Evolutionary conservation across 495 filamentous ascomycete genomes (phyloP), one percentile per base, ranked within the genome.

Genomic region (Tuber umbilicatum): DNA sequence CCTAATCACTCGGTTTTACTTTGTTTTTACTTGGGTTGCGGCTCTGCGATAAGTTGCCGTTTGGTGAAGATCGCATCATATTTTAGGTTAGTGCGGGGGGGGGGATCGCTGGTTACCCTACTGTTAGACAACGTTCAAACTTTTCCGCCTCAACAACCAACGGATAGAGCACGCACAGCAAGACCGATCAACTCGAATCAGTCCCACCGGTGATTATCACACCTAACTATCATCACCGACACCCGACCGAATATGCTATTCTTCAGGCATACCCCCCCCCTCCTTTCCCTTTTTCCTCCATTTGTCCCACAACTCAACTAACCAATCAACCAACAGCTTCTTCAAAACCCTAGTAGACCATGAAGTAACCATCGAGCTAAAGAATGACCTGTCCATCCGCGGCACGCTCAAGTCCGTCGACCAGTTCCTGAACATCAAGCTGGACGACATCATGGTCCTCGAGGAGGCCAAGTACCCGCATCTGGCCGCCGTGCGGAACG

Each of bases 321-420:
- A 31, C 55, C 10, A 27, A 55, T 21, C 10, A 17, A 64, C 27
- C 55, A 64, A 27, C 79, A 97, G 96, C 86, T 99, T 98, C 89
- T 99, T 99, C 90, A 98, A 98, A 85, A 98, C 95, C 73, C 92
- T 98, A 80, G 95, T 97, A 83, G 95, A 97, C 87, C 93, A 97
- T 83, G 90, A 94, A 86, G 89, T 90, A 73, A 98, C 93, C 55
- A 93, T 99, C 84, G 95, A 98, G 85, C 92, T 99, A 84, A 99
- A 99, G 86, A 99, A 99, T 84, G 95, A 99, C 85, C 94, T 99
- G 77, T 91, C 92, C 80, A 97, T 99, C 83, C 91, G 91, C 75
- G 95, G 95, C 75, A 94, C 90, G 35, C 88, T 99, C 76, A 98
- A 97, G 86, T 94, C 91, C 77, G 95, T 99, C 77, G 95, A 99